Percentiles rank a stretch among this genome's conserved stretches.
Conservation (phyloP, 225 moss, liverwort and hornwort genomes). For the Bryum argenteum region DNA sequence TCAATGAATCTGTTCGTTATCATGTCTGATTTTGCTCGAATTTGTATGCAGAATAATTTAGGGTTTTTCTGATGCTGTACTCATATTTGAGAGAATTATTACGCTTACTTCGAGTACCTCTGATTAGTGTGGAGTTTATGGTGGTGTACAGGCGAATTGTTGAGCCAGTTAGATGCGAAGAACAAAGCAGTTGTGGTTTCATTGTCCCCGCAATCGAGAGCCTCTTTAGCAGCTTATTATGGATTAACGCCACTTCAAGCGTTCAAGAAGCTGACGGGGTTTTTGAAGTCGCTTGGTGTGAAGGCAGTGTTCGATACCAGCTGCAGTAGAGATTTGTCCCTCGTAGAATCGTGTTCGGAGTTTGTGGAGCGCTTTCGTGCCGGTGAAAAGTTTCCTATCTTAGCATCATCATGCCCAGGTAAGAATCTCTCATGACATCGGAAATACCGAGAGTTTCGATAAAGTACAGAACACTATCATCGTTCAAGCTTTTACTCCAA, state of each 20-base stretch:
- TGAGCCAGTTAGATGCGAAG: slow-evolving; percentile 54
- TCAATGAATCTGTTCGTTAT: no score
- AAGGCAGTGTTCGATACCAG: slow-evolving; percentile 95
- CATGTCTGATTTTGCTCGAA: no score
- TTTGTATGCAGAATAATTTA: no score
- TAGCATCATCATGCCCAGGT: slow-evolving; percentile 96
- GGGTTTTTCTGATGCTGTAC: no score
- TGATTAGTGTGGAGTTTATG: slow-evolving; percentile 1
- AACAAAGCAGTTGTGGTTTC: slow-evolving; percentile 87
- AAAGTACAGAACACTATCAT: no score
- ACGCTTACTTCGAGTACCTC: background rate
- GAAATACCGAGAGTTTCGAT: background rate
- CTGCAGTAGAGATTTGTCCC: slow-evolving; percentile 81
- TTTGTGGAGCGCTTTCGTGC: slow-evolving; percentile 66
- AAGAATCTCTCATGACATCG: slow-evolving; percentile 6
- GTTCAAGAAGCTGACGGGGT: slow-evolving; percentile 81
- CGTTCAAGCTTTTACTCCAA: no score
- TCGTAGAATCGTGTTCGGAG: slow-evolving; percentile 85
- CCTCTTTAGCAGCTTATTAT: slow-evolving; percentile 86
- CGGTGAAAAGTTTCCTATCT: slow-evolving; percentile 56
- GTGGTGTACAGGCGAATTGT: slow-evolving; percentile 63
- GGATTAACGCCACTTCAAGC: slow-evolving; percentile 78
- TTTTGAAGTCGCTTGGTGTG: slow-evolving; percentile 84
- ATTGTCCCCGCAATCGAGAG: slow-evolving; percentile 95
- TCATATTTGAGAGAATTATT: no score